Base-by-base conservation (phyloP, 352 stramenopile species). In the Peronosclerospora sorghi region DNA sequence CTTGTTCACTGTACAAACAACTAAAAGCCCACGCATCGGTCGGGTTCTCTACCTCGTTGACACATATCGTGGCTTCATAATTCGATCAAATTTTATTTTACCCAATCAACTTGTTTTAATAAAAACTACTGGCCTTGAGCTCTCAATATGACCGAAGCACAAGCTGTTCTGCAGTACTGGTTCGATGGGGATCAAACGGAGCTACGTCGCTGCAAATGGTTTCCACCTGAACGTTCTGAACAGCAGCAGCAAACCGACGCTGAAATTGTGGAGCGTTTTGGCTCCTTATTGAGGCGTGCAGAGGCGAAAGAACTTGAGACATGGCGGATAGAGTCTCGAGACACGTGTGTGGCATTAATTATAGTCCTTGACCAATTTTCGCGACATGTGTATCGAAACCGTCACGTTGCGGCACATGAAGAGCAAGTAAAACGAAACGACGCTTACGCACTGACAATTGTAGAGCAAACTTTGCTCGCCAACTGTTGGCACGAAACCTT, bases 291-390 rank as follows among this genome's bases (percentile, higher is more conserved):
- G 20, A 35, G 20, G n/a, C 54, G 46, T 5, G 75, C 70, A 1
- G 70, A 81, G 53, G 45, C 37, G 14, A 39, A 48, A 32, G 62
- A 84, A 41, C 62, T 86, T 35, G 50, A 67, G 19, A 34, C 37
- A 12, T 91, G 78, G 78, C 55, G 62, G 9, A 17, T 41, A 1
- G 13, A 45, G 1, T 47, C 53, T 8, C 59, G 49, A 1, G 53
- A 73, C 30, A 44, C 54, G 29, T 73, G 71, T 41, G 65, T 96
- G 35, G 81, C 81, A 38, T 60, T 94, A 0, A 77, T 95, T 26
- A 47, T 96, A 32, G 24, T 96, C 21, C 47, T 96, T 13, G 85
- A 96, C 51, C 85, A 95, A 51, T 82, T 94, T 52, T 87, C 80
- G 17, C 63, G 83, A 0, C 83, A 94, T 45, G 53, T 91, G 8